Evolutionary conservation across 805 yeast species (phyloP).

Genomic region (Hanseniaspora taiwanica): DNA sequence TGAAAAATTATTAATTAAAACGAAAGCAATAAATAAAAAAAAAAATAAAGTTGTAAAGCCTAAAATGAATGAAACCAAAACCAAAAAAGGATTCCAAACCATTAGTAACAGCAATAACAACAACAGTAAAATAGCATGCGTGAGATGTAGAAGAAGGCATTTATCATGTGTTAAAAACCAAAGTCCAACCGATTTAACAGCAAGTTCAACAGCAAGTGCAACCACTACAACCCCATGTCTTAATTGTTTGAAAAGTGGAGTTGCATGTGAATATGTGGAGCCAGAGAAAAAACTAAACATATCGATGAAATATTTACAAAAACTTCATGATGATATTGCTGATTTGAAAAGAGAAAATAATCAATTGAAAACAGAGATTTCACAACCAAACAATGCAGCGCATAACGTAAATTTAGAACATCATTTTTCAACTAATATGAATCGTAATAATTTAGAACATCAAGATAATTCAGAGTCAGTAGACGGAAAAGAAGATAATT

Average conservation of each 20-base stretch:
- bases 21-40: background rate
- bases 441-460: too few relatives aligned
- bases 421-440: too few relatives aligned
- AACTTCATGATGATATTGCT: slow-evolving; percentile 55
- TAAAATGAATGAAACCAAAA: too few relatives aligned
- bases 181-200: background rate
- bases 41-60: background rate
- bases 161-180: slow-evolving; percentile 36
- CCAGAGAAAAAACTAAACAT: slow-evolving; percentile 63
- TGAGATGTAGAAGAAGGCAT: slow-evolving; percentile 58
- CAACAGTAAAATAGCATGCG: slow-evolving; percentile 30
- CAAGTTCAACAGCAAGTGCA: background rate
- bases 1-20: too few relatives aligned
- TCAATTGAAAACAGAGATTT: slow-evolving; percentile 28
- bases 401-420: background rate
- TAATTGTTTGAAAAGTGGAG: slow-evolving; percentile 42
- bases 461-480: too few relatives aligned
- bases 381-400: background rate
- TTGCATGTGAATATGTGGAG: slow-evolving; percentile 57
- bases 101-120: background rate
- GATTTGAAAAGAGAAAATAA: slow-evolving; percentile 55
- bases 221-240: slow-evolving; percentile 68
- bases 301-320: slow-evolving; percentile 54
- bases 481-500: too few relatives aligned
- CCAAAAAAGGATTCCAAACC: background rate